Conservation (phyloP, 805 yeast genomes). For the Saturnispora serradocipensis region DNA sequence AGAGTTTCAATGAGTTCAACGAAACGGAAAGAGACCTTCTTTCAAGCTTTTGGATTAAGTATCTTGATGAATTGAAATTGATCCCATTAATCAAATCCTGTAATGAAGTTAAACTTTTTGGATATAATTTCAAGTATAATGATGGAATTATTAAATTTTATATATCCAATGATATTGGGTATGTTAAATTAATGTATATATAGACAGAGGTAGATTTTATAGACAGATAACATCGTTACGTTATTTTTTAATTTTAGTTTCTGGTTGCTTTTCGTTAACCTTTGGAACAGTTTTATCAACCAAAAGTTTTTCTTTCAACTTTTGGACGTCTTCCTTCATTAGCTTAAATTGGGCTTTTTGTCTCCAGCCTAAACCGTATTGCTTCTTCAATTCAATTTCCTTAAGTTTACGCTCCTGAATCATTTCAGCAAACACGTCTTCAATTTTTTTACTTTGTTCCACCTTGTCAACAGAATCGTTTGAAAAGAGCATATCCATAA, state of each 20-base stretch:
- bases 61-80: slow-evolving; percentile 10
- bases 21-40: slow-evolving; percentile 14
- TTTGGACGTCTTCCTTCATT: slow-evolving; percentile 35
- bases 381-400: slow-evolving; percentile 48
- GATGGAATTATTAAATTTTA: slow-evolving; percentile 16
- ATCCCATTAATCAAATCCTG: slow-evolving; percentile 7
- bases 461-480: slow-evolving; percentile 70
- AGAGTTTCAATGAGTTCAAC: slow-evolving; percentile 16
- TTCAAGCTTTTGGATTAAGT: slow-evolving; percentile 20
- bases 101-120: slow-evolving; percentile 16
- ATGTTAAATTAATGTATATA: slow-evolving; percentile 15
- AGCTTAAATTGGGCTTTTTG: slow-evolving; percentile 39
- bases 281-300: slow-evolving; percentile 8
- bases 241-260: neutral
- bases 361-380: slow-evolving; percentile 51
- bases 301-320: slow-evolving; percentile 16
- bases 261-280: neutral
- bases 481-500: slow-evolving; percentile 74
- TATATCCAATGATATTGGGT: slow-evolving; percentile 16
- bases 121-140: slow-evolving; percentile 20
- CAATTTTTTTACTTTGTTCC: slow-evolving; percentile 37
- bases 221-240: neutral
- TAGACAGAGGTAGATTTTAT: neutral
- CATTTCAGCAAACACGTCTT: slow-evolving; percentile 24
- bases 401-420: slow-evolving; percentile 41